These are phyloP conservation scores for Omphalea diandra DNA, from an alignment of 441 rosid species.

Conservation along the genomic window DNA sequence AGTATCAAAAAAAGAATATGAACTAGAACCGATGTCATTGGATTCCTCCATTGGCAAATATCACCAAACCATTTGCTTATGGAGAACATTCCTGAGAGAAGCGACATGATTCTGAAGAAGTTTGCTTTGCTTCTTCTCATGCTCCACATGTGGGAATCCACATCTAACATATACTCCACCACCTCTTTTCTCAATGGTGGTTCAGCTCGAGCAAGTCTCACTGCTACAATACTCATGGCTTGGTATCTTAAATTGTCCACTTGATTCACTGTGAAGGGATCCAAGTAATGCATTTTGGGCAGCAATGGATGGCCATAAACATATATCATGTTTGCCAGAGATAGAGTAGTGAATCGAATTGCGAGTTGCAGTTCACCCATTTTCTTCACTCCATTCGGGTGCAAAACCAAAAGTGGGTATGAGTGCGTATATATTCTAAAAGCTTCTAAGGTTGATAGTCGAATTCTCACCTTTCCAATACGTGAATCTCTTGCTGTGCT, in stretches of 20 bases:
- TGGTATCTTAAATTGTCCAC: conserved; percentile 77
- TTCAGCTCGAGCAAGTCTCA: conserved; percentile 80
- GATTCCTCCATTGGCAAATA: conserved; percentile 79
- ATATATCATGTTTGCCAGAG: conserved; percentile 69
- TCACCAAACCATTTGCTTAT: conserved; percentile 71
- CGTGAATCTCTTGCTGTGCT: conserved; percentile 43
- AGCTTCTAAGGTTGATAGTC: conserved; percentile 79
- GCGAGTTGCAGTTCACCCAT: conserved; percentile 87
- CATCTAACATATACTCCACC: conserved; percentile 91
- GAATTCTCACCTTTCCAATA: conserved; percentile 85
- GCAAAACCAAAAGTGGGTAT: conserved; percentile 79
- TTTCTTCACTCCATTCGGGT: conserved; percentile 74
- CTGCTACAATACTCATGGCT: conserved; percentile 83
- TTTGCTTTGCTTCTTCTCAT: conserved; percentile 95
- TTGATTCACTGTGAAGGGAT: conserved; percentile 80
- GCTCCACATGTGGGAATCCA: conserved; percentile 90
- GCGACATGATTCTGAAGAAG: conserved; percentile 72
- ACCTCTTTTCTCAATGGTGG: conserved; percentile 87
- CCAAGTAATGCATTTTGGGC: conserved; percentile 89
- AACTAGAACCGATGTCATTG: conserved; percentile 66
- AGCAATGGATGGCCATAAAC: conserved; percentile 77
- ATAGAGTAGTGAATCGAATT: conserved; percentile 67
- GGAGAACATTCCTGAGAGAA: conserved; percentile 57
- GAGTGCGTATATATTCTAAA: conserved; percentile 81
- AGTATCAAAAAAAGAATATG: conserved; percentile 70